phyloP scores from a whole-genome alignment of 2,329 filamentous ascomycete species.

The Aspergillus luchuensis region DNA sequence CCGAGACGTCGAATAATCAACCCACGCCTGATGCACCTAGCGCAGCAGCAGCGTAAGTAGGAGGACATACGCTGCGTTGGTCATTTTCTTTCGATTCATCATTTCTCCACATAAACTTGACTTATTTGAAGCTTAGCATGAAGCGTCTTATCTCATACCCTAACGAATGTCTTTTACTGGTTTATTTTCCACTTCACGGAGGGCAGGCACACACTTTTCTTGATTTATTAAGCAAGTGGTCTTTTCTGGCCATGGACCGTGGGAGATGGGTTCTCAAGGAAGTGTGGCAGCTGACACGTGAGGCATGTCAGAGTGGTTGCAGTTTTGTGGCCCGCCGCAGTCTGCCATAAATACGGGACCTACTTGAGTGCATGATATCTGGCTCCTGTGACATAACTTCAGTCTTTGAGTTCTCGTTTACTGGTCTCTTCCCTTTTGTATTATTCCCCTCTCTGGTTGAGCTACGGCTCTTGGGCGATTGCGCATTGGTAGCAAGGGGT shows the following conservation, averaged over 20 bases:
- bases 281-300: slow-evolving; percentile 5
- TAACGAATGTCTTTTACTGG: slow-evolving; percentile 27
- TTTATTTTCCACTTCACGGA: slow-evolving; percentile 24
- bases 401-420: not conserved
- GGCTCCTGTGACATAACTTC: slow-evolving; percentile 12
- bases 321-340: not conserved
- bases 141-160: slow-evolving; percentile 31
- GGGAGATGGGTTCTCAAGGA: slow-evolving; percentile 6
- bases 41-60: slow-evolving; percentile 19
- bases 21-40: slow-evolving; percentile 19
- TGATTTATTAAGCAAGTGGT: slow-evolving; percentile 17
- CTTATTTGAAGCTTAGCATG: slow-evolving; percentile 32
- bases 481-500: slow-evolving; percentile 10
- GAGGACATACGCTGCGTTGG: slow-evolving; percentile 4
- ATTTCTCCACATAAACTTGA: slow-evolving; percentile 15
- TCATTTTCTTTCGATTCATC: not conserved
- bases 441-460: slow-evolving; percentile 12
- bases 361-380: slow-evolving; percentile 3
- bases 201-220: slow-evolving; percentile 29
- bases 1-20: slow-evolving; percentile 33
- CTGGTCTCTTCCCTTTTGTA: slow-evolving; percentile 7
- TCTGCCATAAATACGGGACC: not conserved
- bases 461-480: not conserved
- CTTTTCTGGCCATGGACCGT: slow-evolving; percentile 18
- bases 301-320: not conserved